phyloP scores from a whole-genome alignment of 257 asterid genomes.

The Echium plantagineum region DNA sequence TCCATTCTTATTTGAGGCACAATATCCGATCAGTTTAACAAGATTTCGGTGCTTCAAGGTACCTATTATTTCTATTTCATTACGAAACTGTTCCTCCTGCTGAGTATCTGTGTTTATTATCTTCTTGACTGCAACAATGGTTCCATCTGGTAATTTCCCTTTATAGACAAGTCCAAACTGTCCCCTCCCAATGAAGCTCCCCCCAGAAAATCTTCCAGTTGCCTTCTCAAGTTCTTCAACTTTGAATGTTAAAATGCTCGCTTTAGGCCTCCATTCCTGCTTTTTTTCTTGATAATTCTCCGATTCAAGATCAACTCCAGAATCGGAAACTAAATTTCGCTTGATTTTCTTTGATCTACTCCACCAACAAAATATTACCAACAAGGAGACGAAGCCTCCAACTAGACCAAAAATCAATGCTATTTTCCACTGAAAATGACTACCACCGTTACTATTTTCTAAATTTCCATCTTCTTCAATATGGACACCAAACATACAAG shows the following conservation, averaged over 20 bases:
- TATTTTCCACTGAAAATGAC: slow-evolving; percentile 3
- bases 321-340: not conserved
- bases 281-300: slow-evolving; percentile 5
- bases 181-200: slow-evolving; percentile 42
- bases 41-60: slow-evolving; percentile 42
- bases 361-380: slow-evolving; percentile 11
- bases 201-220: slow-evolving; percentile 32
- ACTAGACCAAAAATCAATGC: slow-evolving; percentile 15
- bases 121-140: slow-evolving; percentile 41
- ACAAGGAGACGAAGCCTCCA: slow-evolving; percentile 27
- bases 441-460: not conserved
- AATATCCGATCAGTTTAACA: slow-evolving; percentile 40
- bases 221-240: slow-evolving; percentile 34
- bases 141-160: slow-evolving; percentile 39
- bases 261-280: slow-evolving; percentile 36
- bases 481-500: slow-evolving; percentile 53
- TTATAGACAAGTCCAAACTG: slow-evolving; percentile 46
- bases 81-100: slow-evolving; percentile 29
- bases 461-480: slow-evolving; percentile 8
- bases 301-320: slow-evolving; percentile 9
- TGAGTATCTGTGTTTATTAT: slow-evolving; percentile 25
- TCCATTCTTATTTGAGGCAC: slow-evolving; percentile 15
- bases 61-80: slow-evolving; percentile 47
- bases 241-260: slow-evolving; percentile 25
- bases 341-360: slow-evolving; percentile 11